Evolutionary conservation across 208 protist species (phyloP).

Genomic region (Leishmania mexicana): DNA sequence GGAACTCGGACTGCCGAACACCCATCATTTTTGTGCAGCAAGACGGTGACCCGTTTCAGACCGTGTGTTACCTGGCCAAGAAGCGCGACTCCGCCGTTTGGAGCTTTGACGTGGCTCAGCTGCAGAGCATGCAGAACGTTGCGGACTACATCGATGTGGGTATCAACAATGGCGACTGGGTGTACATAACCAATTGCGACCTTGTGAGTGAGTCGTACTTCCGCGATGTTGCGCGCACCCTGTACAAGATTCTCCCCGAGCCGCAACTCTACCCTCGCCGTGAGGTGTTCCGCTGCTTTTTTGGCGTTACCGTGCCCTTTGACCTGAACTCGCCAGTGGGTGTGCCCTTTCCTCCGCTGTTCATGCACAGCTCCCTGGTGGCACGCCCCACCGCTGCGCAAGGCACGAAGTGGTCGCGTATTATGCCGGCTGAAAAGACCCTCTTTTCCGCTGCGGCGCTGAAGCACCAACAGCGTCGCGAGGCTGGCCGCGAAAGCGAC

Average conservation of each 20-base stretch:
- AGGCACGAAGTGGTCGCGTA: slow-evolving; percentile 63
- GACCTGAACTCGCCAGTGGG: slow-evolving; percentile 61
- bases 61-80: slow-evolving; percentile 68
- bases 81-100: slow-evolving; percentile 72
- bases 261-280: slow-evolving; percentile 80
- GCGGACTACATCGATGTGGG: slow-evolving; percentile 91
- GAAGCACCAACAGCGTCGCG: slow-evolving; percentile 62
- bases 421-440: slow-evolving; percentile 54
- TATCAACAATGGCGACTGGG: slow-evolving; percentile 90
- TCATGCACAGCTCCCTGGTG: slow-evolving; percentile 76
- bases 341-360: slow-evolving; percentile 74
- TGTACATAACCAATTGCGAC: slow-evolving; percentile 85
- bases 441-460: slow-evolving; percentile 41
- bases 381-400: slow-evolving; percentile 38
- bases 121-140: slow-evolving; percentile 69
- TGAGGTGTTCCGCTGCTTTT: slow-evolving; percentile 84
- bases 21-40: slow-evolving; percentile 78
- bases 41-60: slow-evolving; percentile 86
- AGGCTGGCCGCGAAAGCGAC: slow-evolving; percentile 77
- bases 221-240: slow-evolving; percentile 67
- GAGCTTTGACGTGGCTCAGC: slow-evolving; percentile 67
- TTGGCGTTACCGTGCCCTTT: slow-evolving; percentile 65
- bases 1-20: slow-evolving; percentile 88
- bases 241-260: slow-evolving; percentile 79
- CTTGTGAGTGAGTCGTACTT: slow-evolving; percentile 55